A percentile compares a stretch with the other conserved stretches of the same genome.
Conservation (phyloP, 805 yeast genomes). For the Cyberlindnera saturnus region DNA sequence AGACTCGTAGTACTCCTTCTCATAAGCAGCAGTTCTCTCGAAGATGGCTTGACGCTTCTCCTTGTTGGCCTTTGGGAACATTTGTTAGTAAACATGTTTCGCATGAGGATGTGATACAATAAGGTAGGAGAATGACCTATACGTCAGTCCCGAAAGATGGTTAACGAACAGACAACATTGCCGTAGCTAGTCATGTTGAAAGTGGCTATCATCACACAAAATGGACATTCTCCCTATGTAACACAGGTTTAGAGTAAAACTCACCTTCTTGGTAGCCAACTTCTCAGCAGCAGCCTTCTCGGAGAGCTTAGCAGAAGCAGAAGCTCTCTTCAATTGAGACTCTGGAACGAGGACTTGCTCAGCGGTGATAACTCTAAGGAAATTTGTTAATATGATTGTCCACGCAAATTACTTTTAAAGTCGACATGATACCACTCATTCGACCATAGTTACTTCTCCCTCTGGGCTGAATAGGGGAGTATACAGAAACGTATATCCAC, state of each 20-base stretch:
- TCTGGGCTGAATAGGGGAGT: background rate
- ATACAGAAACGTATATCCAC: background rate
- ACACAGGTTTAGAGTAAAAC: conserved; percentile 30
- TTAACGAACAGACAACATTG: conserved; percentile 67
- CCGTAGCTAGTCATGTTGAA: conserved; percentile 56
- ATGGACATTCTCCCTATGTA: background rate
- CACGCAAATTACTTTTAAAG: conserved; percentile 2
- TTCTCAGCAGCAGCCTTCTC: conserved; percentile 77
- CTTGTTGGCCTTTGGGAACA: conserved; percentile 36
- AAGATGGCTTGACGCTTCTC: conserved; percentile 65
- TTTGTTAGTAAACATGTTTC: conserved; percentile 11
- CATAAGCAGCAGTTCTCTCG: conserved; percentile 96
- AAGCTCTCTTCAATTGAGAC: conserved; percentile 76
- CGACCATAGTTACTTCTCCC: conserved; percentile 21
- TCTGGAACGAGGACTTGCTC: conserved; percentile 59
- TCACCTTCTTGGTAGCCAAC: conserved; percentile 73
- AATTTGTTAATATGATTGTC: conserved; percentile 6
- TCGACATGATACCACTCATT: conserved; percentile 28
- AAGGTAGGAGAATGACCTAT: background rate
- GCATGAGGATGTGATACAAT: background rate
- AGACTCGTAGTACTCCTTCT: conserved; percentile 87
- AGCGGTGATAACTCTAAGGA: conserved; percentile 27
- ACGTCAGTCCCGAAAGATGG: conserved; percentile 76
- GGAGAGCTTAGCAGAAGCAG: conserved; percentile 71
- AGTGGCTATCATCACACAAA: conserved; percentile 41